A percentile compares a stretch with the other conserved stretches of the same genome.
phyloP scores from a whole-genome alignment of 208 protist genomes.

The Acanthamoeba triangularis region DNA sequence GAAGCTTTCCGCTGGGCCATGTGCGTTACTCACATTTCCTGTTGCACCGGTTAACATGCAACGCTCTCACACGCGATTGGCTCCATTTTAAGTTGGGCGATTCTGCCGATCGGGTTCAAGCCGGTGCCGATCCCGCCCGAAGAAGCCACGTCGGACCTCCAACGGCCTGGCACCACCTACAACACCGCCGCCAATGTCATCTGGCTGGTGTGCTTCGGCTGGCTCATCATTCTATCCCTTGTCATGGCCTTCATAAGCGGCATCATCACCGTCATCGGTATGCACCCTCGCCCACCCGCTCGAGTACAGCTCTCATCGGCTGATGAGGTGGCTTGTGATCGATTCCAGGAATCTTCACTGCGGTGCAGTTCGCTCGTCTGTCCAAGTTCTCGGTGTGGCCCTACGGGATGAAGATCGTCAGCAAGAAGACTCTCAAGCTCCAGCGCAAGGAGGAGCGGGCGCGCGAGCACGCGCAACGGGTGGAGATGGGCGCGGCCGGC shows the following conservation, averaged over 20 bases:
- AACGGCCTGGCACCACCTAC: constrained; percentile 27
- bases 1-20: constrained; percentile 16
- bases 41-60: neutral
- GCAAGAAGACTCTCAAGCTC: constrained; percentile 54
- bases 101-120: constrained; percentile 38
- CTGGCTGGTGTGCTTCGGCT: constrained; percentile 44
- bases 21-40: neutral
- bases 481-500: neutral
- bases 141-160: constrained; percentile 6
- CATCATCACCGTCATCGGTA: constrained; percentile 22
- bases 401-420: constrained; percentile 66
- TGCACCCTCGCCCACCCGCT: too few relatives aligned
- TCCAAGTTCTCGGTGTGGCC: constrained; percentile 64
- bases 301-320: neutral
- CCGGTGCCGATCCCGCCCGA: constrained; percentile 27
- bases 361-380: neutral
- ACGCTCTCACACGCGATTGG: neutral
- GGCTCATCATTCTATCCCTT: constrained; percentile 14
- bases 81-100: neutral
- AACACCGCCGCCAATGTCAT: constrained; percentile 60
- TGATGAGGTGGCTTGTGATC: neutral
- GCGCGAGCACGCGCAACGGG: neutral
- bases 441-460: neutral
- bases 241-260: neutral
- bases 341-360: neutral